A percentile compares a stretch with the other conserved stretches of the same genome.
Evolutionary conservation across 805 yeast genomes (phyloP).

Genomic region (Kuraishia capsulata): DNA sequence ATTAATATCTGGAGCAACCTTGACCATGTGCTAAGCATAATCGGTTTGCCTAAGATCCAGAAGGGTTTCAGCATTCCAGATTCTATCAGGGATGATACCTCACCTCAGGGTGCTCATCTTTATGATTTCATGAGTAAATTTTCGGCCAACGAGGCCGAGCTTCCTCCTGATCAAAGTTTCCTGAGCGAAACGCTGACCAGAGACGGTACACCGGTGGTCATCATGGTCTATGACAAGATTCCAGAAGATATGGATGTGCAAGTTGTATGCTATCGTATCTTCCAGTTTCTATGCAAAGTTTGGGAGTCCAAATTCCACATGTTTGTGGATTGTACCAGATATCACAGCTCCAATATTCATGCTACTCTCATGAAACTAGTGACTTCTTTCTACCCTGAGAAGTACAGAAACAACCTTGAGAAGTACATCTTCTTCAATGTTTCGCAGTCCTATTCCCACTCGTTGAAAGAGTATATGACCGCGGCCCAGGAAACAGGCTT

Average conservation of each 20-base stretch:
- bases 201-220: constrained; percentile 67
- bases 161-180: constrained; percentile 32
- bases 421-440: constrained; percentile 43
- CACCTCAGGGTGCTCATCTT: constrained; percentile 39
- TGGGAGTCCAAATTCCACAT: constrained; percentile 62
- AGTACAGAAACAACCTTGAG: constrained; percentile 41
- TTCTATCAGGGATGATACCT: constrained; percentile 35
- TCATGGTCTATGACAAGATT: constrained; percentile 37
- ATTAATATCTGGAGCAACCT: not conserved
- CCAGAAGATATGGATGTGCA: constrained; percentile 32
- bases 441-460: constrained; percentile 18
- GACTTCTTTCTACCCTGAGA: constrained; percentile 34
- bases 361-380: constrained; percentile 8
- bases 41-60: not conserved
- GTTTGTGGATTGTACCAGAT: constrained; percentile 65
- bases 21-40: not conserved
- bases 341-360: constrained; percentile 15
- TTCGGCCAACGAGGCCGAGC: constrained; percentile 42
- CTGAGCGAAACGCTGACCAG: constrained; percentile 57
- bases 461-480: constrained; percentile 4
- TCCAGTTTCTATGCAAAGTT: constrained; percentile 58
- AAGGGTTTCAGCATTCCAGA: constrained; percentile 39
- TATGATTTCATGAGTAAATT: constrained; percentile 70
- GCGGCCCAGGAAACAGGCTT: constrained; percentile 3
- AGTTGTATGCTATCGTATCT: constrained; percentile 44